These are phyloP conservation scores for Fimicolochytrium jonesii DNA, from an alignment of 192 early-diverging fungal genomes.

Conservation along the genomic window DNA sequence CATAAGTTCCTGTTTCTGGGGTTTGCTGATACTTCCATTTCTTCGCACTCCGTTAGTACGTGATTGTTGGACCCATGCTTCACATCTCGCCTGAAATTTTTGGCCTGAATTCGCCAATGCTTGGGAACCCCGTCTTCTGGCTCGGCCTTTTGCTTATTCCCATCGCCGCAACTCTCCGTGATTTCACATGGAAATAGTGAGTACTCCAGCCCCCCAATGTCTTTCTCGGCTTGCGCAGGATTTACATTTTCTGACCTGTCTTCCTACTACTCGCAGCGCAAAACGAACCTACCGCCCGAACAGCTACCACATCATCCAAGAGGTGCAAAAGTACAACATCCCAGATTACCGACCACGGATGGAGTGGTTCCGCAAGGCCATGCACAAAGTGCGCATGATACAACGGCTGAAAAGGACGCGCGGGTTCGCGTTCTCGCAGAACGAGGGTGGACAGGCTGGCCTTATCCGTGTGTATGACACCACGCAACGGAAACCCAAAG, in stretches of 20 bases:
- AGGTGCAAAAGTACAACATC: constrained; percentile 99
- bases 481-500: constrained; percentile 34
- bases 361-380: constrained; percentile 98
- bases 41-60: constrained; percentile 41
- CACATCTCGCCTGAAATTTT: constrained; percentile 44
- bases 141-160: constrained; percentile 77
- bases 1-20: neutral
- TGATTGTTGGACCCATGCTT: constrained; percentile 64
- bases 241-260: neutral
- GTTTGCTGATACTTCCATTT: neutral
- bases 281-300: constrained; percentile 82
- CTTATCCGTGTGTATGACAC: constrained; percentile 77
- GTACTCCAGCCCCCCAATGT: constrained; percentile 23
- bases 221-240: neutral
- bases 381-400: constrained; percentile 84
- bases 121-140: constrained; percentile 67
- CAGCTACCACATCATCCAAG: constrained; percentile 96
- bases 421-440: constrained; percentile 98
- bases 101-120: constrained; percentile 38
- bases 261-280: constrained; percentile 45
- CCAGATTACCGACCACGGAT: constrained; percentile 95
- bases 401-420: constrained; percentile 89
- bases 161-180: constrained; percentile 74
- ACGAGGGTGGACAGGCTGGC: constrained; percentile 87
- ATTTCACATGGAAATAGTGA: constrained; percentile 95